These are phyloP conservation scores for Holtermanniella nyarrowii DNA, from an alignment of 768 basidiomycete species.

Conservation along the genomic window DNA sequence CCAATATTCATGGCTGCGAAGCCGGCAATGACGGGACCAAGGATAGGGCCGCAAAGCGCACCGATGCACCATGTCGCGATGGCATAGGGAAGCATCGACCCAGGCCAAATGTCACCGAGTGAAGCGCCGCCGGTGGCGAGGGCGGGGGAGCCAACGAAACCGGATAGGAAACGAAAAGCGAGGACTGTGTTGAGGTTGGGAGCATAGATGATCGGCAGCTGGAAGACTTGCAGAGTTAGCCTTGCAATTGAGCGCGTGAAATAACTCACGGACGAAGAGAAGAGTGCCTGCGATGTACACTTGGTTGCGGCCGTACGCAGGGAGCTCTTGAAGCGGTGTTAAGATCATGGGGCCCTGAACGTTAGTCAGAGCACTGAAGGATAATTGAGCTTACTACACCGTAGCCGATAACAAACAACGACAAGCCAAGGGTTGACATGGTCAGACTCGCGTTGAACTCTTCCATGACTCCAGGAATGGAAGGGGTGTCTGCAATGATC, in stretches of 20 bases:
- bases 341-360: slow-evolving; percentile 23
- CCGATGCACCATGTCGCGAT: slow-evolving; percentile 23
- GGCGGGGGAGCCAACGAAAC: slow-evolving; percentile 24
- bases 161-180: slow-evolving; percentile 22
- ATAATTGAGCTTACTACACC: background rate
- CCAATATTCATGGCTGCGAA: slow-evolving; percentile 16
- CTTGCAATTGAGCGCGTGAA: background rate
- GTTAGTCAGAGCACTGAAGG: background rate
- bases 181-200: slow-evolving; percentile 21
- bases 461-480: slow-evolving; percentile 16
- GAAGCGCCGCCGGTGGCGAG: slow-evolving; percentile 27
- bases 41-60: slow-evolving; percentile 20
- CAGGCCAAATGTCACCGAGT: slow-evolving; percentile 19
- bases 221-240: background rate
- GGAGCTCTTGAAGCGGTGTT: slow-evolving; percentile 24
- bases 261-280: slow-evolving; percentile 10
- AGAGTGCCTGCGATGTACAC: slow-evolving; percentile 18
- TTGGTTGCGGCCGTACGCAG: slow-evolving; percentile 19
- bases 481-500: slow-evolving; percentile 9
- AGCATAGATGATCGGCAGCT: slow-evolving; percentile 14
- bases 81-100: slow-evolving; percentile 17
- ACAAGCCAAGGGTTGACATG: slow-evolving; percentile 19
- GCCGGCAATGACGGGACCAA: slow-evolving; percentile 20
- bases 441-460: slow-evolving; percentile 16
- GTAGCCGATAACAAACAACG: slow-evolving; percentile 21